Evolutionary conservation across 805 yeast genomes (phyloP), one percentile per base, ranked within the genome.

Genomic region (Candida piceae): DNA sequence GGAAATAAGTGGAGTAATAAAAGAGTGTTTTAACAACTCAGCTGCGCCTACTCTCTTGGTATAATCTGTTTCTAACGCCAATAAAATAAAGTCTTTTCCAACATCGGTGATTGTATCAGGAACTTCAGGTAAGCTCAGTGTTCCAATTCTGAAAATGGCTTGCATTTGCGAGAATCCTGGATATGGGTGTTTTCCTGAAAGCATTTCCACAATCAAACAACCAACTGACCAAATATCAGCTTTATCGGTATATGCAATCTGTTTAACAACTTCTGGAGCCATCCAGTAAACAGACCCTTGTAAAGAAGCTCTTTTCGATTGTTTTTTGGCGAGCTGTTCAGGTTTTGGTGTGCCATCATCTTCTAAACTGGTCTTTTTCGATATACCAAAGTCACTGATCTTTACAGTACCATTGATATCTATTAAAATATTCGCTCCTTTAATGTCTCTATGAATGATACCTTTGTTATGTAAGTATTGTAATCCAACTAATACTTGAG

Each of bases 261-360:
- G 97, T 52, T 88, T 86, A 13, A 93, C 97, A 7, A 93, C 97
- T 57, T 93, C 98, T 0, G 98, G 98, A 0, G 98, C 97, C 98
- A 93, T 93, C 97, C 98, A 93, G 55, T 82, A 93, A 0, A 90
- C 88, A 0, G 96, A 86, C 0, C 98, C 98, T 60, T 90, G 97
- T 36, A 87, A 63, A 0, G 96, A 87, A 2, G 85, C 89, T 30
- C 97, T 73, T 45, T 74, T 76, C 30, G 61, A 60, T 61, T n/a
- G 29, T 15, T 61, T 67, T 64, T 52, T 70, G 42, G 50, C 69
- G 70, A 32, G 70, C 64, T 23, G 84, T 2, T 15, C 40, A 4
- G 23, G 25, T 4, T 70, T 46, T 5, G 31, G 23, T 10, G 23
- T 31, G 3, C 32, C 35, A 3, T 36, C 45, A 7, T 35, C 47